Percentiles rank a stretch among this genome's conserved stretches.
These are phyloP conservation scores for Penicillium cinerascens DNA, from an alignment of 495 filamentous ascomycete species.

Conservation along the genomic window DNA sequence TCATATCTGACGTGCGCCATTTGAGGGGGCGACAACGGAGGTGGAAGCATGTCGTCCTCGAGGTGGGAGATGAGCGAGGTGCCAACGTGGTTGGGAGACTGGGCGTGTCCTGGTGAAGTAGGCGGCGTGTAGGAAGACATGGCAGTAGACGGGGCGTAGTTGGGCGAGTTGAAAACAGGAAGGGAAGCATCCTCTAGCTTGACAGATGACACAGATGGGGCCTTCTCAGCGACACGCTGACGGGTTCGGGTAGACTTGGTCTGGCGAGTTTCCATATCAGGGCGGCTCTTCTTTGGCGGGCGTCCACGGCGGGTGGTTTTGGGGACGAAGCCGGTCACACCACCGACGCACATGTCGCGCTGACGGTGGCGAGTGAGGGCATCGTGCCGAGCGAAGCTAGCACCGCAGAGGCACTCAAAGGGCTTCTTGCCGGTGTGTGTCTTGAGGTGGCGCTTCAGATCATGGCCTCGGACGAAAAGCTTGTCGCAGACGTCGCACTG, in stretches of 20 bases:
- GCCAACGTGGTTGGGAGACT: slow-evolving; percentile 43
- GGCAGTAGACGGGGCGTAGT: slow-evolving; percentile 39
- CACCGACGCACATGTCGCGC: slow-evolving; percentile 90
- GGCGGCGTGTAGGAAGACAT: slow-evolving; percentile 48
- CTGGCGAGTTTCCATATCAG: slow-evolving; percentile 62
- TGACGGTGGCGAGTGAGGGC: slow-evolving; percentile 91
- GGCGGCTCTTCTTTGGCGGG: slow-evolving; percentile 58
- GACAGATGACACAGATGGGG: slow-evolving; percentile 30
- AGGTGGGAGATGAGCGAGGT: slow-evolving; percentile 43
- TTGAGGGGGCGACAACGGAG: slow-evolving; percentile 30
- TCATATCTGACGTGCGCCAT: slow-evolving; percentile 25
- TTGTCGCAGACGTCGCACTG: slow-evolving; percentile 85
- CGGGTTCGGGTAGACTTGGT: slow-evolving; percentile 57
- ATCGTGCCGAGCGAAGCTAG: slow-evolving; percentile 88
- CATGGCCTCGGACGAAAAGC: slow-evolving; percentile 93
- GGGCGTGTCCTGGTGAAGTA: slow-evolving; percentile 48
- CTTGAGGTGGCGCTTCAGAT: slow-evolving; percentile 93
- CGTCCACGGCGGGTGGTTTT: slow-evolving; percentile 65
- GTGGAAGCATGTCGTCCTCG: slow-evolving; percentile 42
- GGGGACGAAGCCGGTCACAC: slow-evolving; percentile 77
- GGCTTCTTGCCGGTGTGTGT: slow-evolving; percentile 94
- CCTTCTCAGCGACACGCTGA: slow-evolving; percentile 42
- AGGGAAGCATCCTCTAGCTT: background rate
- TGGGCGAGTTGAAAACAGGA: slow-evolving; percentile 37
- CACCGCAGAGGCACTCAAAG: slow-evolving; percentile 85